Conservation (phyloP, 257 asterid species). For the Phtheirospermum japonicum region DNA sequence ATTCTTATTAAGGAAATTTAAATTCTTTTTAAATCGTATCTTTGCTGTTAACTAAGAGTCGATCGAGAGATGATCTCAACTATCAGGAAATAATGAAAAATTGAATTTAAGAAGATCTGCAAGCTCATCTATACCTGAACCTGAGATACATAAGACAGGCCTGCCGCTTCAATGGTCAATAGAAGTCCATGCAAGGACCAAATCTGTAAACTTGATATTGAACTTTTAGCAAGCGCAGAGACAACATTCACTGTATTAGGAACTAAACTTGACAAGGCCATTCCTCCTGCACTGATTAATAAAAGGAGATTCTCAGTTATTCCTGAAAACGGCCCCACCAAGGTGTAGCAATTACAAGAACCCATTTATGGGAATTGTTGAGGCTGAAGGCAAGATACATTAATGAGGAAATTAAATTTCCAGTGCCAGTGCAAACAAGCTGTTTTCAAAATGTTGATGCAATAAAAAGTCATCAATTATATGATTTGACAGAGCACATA, state of each 20-base stretch:
- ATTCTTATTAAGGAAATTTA: not conserved
- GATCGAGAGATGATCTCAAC: constrained; percentile 18
- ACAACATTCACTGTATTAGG: constrained; percentile 86
- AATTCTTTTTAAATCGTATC: constrained; percentile 12
- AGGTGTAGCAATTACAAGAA: constrained; percentile 14
- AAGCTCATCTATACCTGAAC: constrained; percentile 73
- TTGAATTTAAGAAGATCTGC: constrained; percentile 12
- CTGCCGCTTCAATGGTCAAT: constrained; percentile 97
- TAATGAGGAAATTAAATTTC: constrained; percentile 14
- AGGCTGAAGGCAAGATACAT: constrained; percentile 14
- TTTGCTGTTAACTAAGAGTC: constrained; percentile 19
- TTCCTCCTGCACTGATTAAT: constrained; percentile 94
- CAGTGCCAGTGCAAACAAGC: constrained; percentile 8
- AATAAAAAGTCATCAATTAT: constrained; percentile 13
- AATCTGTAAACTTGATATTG: constrained; percentile 69
- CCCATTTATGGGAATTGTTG: constrained; percentile 16
- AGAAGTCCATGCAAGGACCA: constrained; percentile 99
- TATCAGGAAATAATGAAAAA: not conserved
- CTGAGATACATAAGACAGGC: constrained; percentile 88
- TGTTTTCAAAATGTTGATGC: not conserved
- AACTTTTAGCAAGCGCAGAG: constrained; percentile 77
- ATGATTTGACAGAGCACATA: not conserved
- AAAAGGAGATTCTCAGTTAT: constrained; percentile 31
- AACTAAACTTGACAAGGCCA: constrained; percentile 96
- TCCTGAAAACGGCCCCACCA: constrained; percentile 12